Conservation (phyloP, 768 basidiomycete genomes). For the Dacryopinax spathularia region DNA sequence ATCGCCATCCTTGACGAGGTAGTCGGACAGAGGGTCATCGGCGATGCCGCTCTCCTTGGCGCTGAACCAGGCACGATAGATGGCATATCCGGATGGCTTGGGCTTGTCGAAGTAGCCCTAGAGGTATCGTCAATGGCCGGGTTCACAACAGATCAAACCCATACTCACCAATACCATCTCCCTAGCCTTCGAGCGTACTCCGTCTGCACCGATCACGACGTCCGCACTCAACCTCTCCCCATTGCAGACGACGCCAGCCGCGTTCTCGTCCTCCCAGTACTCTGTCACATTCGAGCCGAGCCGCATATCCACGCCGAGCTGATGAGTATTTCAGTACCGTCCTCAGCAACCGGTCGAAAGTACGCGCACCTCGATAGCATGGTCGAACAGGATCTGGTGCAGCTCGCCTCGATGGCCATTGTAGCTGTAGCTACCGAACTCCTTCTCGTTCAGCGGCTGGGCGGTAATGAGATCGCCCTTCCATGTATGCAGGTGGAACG, state of each 20-base stretch:
- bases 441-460: conserved; percentile 13
- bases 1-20: conserved; percentile 10
- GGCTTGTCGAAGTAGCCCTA: conserved; percentile 18
- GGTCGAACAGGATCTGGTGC: conserved; percentile 13
- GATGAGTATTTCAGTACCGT: not conserved
- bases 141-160: not conserved
- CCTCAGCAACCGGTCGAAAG: too few species aligned
- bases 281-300: conserved; percentile 14
- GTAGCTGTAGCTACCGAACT: conserved; percentile 16
- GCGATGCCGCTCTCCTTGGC: conserved; percentile 15
- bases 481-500: conserved; percentile 15
- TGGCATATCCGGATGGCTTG: conserved; percentile 16
- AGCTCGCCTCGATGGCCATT: conserved; percentile 22
- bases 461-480: conserved; percentile 14
- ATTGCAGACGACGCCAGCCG: conserved; percentile 13
- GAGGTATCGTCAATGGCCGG: not conserved
- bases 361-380: conserved; percentile 12
- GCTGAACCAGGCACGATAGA: conserved; percentile 20
- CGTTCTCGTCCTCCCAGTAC: conserved; percentile 14
- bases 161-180: conserved; percentile 14
- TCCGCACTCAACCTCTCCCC: conserved; percentile 14
- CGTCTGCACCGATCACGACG: conserved; percentile 20
- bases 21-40: conserved; percentile 14
- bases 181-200: conserved; percentile 15
- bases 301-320: conserved; percentile 15